Conservation (phyloP, 2,329 filamentous ascomycete genomes). For the Sporothrix luriei region DNA sequence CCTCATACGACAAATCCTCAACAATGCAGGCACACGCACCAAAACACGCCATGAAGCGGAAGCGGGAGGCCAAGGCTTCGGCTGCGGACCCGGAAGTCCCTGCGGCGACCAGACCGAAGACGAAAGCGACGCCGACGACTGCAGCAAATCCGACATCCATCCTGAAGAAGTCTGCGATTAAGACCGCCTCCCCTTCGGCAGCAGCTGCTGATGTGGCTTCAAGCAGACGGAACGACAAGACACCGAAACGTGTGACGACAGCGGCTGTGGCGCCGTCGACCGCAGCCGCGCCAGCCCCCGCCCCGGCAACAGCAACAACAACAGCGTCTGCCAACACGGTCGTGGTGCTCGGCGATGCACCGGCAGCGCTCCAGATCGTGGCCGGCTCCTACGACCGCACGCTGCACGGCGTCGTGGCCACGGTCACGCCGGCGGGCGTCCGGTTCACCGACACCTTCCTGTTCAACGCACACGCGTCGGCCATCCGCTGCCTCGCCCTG, state of each 20-base stretch:
- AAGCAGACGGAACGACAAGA: slow-evolving; percentile 18
- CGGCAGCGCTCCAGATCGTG: slow-evolving; percentile 78
- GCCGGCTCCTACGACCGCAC: slow-evolving; percentile 93
- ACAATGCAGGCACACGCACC: slow-evolving; percentile 10
- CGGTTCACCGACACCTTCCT: slow-evolving; percentile 88
- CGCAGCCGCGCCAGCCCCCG: not conserved
- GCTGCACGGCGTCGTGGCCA: slow-evolving; percentile 86
- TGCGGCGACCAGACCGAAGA: slow-evolving; percentile 25
- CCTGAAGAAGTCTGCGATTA: slow-evolving; percentile 16
- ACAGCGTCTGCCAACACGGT: not conserved
- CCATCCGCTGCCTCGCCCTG: slow-evolving; percentile 84
- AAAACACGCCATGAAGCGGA: slow-evolving; percentile 31
- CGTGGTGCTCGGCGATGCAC: slow-evolving; percentile 30
- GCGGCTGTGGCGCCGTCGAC: not conserved
- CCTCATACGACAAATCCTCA: not conserved
- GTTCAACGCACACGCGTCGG: slow-evolving; percentile 89
- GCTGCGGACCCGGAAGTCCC: slow-evolving; percentile 14
- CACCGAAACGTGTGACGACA: not conserved
- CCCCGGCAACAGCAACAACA: not conserved
- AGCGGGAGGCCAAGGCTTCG: slow-evolving; percentile 31
- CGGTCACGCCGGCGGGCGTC: slow-evolving; percentile 47
- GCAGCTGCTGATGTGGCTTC: not conserved
- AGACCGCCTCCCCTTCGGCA: not conserved
- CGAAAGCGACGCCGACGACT: slow-evolving; percentile 14
- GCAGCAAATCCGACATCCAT: slow-evolving; percentile 24